Percentiles rank a stretch among this genome's conserved stretches.
phyloP scores from a whole-genome alignment of 495 filamentous ascomycete genomes.

The Opeltia flavorubescens region DNA sequence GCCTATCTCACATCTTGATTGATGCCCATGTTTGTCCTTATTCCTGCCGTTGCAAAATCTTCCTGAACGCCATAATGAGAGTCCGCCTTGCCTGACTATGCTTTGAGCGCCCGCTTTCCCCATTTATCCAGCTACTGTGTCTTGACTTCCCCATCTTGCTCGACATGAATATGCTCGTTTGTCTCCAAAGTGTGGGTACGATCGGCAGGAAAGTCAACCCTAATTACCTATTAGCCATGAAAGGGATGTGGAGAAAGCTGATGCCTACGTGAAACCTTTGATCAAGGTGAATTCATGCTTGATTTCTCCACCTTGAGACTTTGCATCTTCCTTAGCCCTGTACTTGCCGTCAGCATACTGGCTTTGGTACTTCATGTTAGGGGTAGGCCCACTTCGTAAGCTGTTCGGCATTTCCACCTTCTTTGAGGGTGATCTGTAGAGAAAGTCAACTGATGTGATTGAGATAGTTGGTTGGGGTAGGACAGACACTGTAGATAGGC shows the following conservation, averaged over 20 bases:
- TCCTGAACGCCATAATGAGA: neutral
- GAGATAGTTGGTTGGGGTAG: neutral
- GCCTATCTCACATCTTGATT: neutral
- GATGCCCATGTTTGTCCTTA: neutral
- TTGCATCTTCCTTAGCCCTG: constrained; percentile 60
- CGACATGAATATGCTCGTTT: constrained; percentile 61
- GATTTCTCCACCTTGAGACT: constrained; percentile 64
- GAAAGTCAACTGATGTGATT: neutral
- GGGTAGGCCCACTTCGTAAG: constrained; percentile 41
- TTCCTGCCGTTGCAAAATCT: neutral
- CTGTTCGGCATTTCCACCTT: constrained; percentile 41
- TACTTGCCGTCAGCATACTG: neutral
- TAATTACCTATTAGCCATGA: constrained; percentile 24
- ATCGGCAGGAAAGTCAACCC: constrained; percentile 60
- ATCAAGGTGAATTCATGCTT: constrained; percentile 70
- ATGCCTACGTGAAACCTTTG: constrained; percentile 77
- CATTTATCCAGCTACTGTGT: constrained; percentile 46
- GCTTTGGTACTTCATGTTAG: neutral
- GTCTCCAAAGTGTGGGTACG: constrained; percentile 43
- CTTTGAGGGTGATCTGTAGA: constrained; percentile 64
- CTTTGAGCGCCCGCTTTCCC: neutral
- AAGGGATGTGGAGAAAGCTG: constrained; percentile 2
- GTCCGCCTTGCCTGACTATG: no score
- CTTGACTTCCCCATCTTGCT: constrained; percentile 53
- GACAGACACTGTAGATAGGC: constrained; percentile 58